These are phyloP conservation scores for Aphanoascus verrucosus DNA, from an alignment of 2,329 filamentous ascomycete species.

Conservation along the genomic window DNA sequence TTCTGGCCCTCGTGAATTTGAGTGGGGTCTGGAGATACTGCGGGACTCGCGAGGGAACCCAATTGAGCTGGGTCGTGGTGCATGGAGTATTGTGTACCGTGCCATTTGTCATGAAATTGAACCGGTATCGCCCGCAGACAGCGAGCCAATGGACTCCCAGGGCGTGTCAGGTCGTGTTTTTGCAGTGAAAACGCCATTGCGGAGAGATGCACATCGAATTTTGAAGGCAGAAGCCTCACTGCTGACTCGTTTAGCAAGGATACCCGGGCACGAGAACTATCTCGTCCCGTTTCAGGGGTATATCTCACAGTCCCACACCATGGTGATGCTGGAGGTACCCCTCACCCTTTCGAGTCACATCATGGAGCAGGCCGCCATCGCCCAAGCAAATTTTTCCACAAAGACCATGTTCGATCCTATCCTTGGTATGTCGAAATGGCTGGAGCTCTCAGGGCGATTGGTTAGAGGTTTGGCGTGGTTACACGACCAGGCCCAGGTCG, in stretches of 20 bases:
- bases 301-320: slow-evolving; percentile 28
- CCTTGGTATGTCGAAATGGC: slow-evolving; percentile 32
- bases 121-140: background rate
- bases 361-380: slow-evolving; percentile 24
- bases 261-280: slow-evolving; percentile 26
- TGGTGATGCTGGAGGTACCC: slow-evolving; percentile 38
- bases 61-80: slow-evolving; percentile 36
- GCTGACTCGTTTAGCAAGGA: slow-evolving; percentile 30
- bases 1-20: slow-evolving; percentile 22
- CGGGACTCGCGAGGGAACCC: slow-evolving; percentile 21
- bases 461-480: slow-evolving; percentile 36
- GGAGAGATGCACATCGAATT: slow-evolving; percentile 33
- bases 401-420: slow-evolving; percentile 39
- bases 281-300: slow-evolving; percentile 39
- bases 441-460: slow-evolving; percentile 31
- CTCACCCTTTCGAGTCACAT: slow-evolving; percentile 35
- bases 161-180: slow-evolving; percentile 22
- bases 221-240: slow-evolving; percentile 35
- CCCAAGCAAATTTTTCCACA: slow-evolving; percentile 28
- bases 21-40: slow-evolving; percentile 27
- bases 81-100: slow-evolving; percentile 40
- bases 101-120: slow-evolving; percentile 18
- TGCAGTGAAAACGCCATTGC: slow-evolving; percentile 37
- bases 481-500: slow-evolving; percentile 30
- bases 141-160: background rate